phyloP scores from a whole-genome alignment of 2,329 filamentous ascomycete genomes.

The Colletotrichum paranaense region DNA sequence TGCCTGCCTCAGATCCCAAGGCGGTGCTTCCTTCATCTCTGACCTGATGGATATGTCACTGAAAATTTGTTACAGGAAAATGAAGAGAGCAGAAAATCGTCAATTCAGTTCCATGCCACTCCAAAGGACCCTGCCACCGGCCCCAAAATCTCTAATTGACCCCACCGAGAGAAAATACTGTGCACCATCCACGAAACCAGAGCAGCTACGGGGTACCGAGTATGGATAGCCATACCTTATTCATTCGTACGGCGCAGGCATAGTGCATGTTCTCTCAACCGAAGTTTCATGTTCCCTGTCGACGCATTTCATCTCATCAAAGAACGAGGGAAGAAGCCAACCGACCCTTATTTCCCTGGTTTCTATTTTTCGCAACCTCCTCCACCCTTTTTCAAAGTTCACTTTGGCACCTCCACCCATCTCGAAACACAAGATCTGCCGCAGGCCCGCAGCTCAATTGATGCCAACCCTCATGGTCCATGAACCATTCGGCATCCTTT shows the following conservation, averaged over 20 bases:
- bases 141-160: background rate
- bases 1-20: background rate
- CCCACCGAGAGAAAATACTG: background rate
- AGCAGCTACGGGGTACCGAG: background rate
- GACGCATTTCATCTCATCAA: constrained; percentile 25
- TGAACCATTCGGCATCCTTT: background rate
- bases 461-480: background rate
- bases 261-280: constrained; percentile 7
- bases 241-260: background rate
- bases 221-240: too few species aligned
- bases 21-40: background rate
- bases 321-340: background rate
- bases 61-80: background rate
- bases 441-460: constrained; percentile 22
- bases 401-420: constrained; percentile 5
- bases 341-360: background rate
- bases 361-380: constrained; percentile 29
- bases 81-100: background rate
- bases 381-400: constrained; percentile 9
- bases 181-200: background rate
- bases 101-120: background rate
- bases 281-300: constrained; percentile 33
- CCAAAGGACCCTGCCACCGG: background rate
- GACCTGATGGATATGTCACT: background rate
- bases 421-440: constrained; percentile 33